phyloP scores from a whole-genome alignment of 768 basidiomycete genomes.

The Hypholoma sublateritium region DNA sequence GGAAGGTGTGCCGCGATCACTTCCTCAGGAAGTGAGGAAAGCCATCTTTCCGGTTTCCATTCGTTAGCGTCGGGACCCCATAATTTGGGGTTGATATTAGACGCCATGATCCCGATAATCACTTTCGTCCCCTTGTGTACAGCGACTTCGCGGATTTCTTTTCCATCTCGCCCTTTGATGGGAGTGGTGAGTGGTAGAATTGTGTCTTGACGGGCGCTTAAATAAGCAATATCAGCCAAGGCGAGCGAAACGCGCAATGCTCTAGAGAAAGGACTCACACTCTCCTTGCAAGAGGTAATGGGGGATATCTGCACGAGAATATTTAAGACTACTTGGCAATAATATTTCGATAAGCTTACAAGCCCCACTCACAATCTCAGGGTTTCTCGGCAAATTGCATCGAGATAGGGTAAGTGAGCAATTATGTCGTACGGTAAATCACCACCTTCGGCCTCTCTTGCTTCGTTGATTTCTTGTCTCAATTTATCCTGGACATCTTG shows the following conservation, averaged over 20 bases:
- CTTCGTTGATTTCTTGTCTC: conserved; percentile 32
- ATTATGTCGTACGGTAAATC: conserved; percentile 38
- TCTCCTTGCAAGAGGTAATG: conserved; percentile 11
- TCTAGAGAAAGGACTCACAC: conserved; percentile 10
- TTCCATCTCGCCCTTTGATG: conserved; percentile 35
- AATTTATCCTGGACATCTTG: conserved; percentile 31
- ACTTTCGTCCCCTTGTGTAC: conserved; percentile 40
- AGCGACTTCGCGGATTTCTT: conserved; percentile 32
- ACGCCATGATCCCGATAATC: conserved; percentile 33
- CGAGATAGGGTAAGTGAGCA: conserved; percentile 33
- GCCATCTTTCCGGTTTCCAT: conserved; percentile 53
- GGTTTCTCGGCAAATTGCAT: conserved; percentile 39
- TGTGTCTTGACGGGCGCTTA: conserved; percentile 34
- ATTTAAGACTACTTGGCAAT: not conserved
- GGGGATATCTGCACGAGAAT: conserved; percentile 13
- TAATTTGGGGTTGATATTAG: conserved; percentile 39
- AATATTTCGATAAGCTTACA: not conserved
- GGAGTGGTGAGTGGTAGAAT: conserved; percentile 42
- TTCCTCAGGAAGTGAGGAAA: conserved; percentile 31
- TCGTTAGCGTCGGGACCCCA: conserved; percentile 47
- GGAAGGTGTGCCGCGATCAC: conserved; percentile 3
- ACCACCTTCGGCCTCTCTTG: conserved; percentile 14
- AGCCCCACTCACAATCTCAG: conserved; percentile 31
- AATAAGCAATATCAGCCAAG: not conserved
- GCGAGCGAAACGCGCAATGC: not conserved